These are phyloP conservation scores for Cucurbita pepo DNA, from an alignment of 306 rosid species.

Conservation along the genomic window DNA sequence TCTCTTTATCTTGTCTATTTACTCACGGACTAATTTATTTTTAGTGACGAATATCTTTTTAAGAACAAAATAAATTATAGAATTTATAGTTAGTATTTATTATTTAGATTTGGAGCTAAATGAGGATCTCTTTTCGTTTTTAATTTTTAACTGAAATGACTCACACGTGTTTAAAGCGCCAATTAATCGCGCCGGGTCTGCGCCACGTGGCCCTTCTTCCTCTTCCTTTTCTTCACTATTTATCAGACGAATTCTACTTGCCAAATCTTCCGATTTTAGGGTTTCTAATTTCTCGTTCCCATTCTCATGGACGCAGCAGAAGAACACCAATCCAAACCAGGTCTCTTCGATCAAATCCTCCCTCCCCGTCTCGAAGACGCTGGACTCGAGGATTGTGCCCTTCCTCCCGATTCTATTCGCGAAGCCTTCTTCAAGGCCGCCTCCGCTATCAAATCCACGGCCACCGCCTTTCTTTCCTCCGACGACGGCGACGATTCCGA, in stretches of 20 bases:
- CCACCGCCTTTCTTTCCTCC: constrained; percentile 21
- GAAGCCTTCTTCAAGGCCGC: constrained; percentile 76
- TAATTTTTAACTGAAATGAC: background rate
- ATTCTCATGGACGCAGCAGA: constrained; percentile 6
- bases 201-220: background rate
- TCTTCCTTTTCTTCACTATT: background rate
- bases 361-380: constrained; percentile 88
- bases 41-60: too few species aligned
- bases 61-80: too few species aligned
- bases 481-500: constrained; percentile 17
- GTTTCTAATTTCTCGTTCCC: background rate
- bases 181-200: background rate
- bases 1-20: too few species aligned
- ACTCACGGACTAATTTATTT: too few species aligned
- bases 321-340: constrained; percentile 23
- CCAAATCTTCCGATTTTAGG: background rate
- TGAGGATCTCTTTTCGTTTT: too few species aligned
- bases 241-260: background rate
- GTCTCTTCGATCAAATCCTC: constrained; percentile 27
- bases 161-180: background rate
- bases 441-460: constrained; percentile 36
- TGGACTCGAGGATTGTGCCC: constrained; percentile 77
- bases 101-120: too few species aligned
- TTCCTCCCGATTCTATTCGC: constrained; percentile 53
- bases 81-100: too few species aligned